phyloP scores from a whole-genome alignment of 176 grass and related monocot species.

The Oryza coarctata region DNA sequence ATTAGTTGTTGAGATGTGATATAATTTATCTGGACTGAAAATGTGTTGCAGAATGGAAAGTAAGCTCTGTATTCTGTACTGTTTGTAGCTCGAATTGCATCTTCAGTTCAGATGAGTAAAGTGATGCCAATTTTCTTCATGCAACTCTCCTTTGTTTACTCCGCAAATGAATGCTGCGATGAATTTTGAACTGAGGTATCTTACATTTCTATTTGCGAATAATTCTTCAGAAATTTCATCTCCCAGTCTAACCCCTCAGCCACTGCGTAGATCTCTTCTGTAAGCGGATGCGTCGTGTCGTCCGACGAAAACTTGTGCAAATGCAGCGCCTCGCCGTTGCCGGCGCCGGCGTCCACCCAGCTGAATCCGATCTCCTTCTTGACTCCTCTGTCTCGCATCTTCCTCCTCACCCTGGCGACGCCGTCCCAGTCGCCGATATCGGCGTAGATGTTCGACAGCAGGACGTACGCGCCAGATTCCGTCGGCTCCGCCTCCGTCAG shows the following conservation, averaged over 20 bases:
- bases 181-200: neutral
- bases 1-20: slow-evolving; percentile 23
- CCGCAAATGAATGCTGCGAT: neutral
- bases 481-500: slow-evolving; percentile 46
- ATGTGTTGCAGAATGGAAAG: slow-evolving; percentile 40
- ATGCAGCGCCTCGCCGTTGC: slow-evolving; percentile 9
- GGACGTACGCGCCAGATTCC: slow-evolving; percentile 72
- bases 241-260: slow-evolving; percentile 57
- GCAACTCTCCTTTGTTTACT: neutral
- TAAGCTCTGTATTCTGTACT: slow-evolving; percentile 22
- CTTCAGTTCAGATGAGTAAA: slow-evolving; percentile 14
- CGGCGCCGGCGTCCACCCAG: slow-evolving; percentile 71
- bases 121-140: slow-evolving; percentile 5
- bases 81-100: slow-evolving; percentile 20
- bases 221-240: slow-evolving; percentile 51
- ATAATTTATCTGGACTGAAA: neutral
- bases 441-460: slow-evolving; percentile 83
- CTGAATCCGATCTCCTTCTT: slow-evolving; percentile 86
- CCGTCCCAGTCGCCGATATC: slow-evolving; percentile 67
- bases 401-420: slow-evolving; percentile 64
- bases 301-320: slow-evolving; percentile 81
- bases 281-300: slow-evolving; percentile 57
- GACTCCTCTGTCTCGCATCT: slow-evolving; percentile 64
- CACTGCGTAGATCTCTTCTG: slow-evolving; percentile 61
- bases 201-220: slow-evolving; percentile 33